Evolutionary conservation across 345 rosid genomes (phyloP).

Genomic region (Rhodamnia rubescens): DNA sequence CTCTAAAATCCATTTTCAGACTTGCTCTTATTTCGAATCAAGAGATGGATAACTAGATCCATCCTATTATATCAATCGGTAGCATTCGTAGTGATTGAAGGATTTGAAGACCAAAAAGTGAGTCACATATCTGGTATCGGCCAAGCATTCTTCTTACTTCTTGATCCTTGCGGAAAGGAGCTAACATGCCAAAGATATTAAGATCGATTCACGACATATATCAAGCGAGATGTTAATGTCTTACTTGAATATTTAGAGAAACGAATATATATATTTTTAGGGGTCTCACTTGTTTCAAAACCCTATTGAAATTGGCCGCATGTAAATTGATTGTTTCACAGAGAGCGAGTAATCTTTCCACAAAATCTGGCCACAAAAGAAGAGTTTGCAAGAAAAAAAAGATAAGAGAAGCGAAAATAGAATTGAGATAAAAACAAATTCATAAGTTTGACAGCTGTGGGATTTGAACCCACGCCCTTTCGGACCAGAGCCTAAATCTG

Average conservation of each 20-base stretch:
- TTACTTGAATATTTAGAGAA: not conserved
- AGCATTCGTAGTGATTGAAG: not conserved
- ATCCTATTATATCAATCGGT: not conserved
- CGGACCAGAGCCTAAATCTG: conserved; percentile 99
- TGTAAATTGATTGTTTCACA: not conserved
- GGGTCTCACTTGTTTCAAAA: not conserved
- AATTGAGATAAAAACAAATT: rapidly evolving
- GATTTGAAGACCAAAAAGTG: not conserved
- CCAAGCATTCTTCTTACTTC: not conserved
- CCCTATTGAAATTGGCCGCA: not conserved
- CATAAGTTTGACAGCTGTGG: conserved; percentile 70
- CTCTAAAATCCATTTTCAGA: not conserved
- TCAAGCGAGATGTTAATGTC: not conserved
- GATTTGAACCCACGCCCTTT: conserved; percentile 99
- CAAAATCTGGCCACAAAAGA: not conserved
- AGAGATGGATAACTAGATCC: not conserved
- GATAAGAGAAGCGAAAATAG: not conserved
- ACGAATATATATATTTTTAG: too few relatives aligned
- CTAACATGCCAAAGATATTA: not conserved
- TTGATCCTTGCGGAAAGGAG: not conserved
- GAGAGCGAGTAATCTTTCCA: not conserved
- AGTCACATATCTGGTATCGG: not conserved
- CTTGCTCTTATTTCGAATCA: not conserved
- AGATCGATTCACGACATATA: not conserved
- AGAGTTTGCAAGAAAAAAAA: not conserved